Base-by-base conservation (phyloP, 768 basidiomycete genomes). In the Macrolepiota dolichaula region DNA sequence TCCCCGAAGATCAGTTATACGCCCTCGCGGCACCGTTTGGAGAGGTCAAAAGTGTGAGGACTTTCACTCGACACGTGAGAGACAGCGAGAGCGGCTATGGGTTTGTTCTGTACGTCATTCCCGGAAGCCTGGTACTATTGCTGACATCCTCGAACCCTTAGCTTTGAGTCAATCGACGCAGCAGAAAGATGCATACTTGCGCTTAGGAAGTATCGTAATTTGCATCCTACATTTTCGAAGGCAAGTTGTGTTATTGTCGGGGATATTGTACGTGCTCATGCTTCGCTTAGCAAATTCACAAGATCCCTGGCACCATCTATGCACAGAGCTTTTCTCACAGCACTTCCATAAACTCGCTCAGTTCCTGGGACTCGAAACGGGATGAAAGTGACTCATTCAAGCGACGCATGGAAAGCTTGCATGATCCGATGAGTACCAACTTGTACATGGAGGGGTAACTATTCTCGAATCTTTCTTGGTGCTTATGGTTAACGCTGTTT, bases 161-260 rank as follows among this genome's bases (percentile, higher is more conserved):
- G 91, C 60, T 94, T 91, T 69, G 82, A 81, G 52, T 78, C 77
- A 0, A 69, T 90, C 6, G 86, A 87, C 2, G 80, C 85, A 27
- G 92, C 92, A 0, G 87, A 88, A 66, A 81, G 79, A 63, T 94
- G 92, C 64, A 92, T 94, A 55, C 77, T 84, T 13, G 76, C 85
- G 1, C 76, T 94, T 51, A 77, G 89, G 62, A 82, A 83, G 64
- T 88, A 87, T 64, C 79, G 89, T 47, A 91, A 93, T 69, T 74
- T 94, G 44, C 92, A 94, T 68, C 92, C 92, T 0, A 91, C 91
- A 2, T 92, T 92, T 68, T 92, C 92, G 57, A 93, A 94, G 82
- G 92, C 88, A 59, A 60, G 32, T 49, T 64, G 57, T 32, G 40
- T 52, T 66, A 25, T 57, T 32, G 27, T 15, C 52, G 29, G 17